Percentiles rank a stretch among this genome's conserved stretches.
Evolutionary conservation across 495 filamentous ascomycete genomes (phyloP).

Genomic region (Haplographium delicatum): DNA sequence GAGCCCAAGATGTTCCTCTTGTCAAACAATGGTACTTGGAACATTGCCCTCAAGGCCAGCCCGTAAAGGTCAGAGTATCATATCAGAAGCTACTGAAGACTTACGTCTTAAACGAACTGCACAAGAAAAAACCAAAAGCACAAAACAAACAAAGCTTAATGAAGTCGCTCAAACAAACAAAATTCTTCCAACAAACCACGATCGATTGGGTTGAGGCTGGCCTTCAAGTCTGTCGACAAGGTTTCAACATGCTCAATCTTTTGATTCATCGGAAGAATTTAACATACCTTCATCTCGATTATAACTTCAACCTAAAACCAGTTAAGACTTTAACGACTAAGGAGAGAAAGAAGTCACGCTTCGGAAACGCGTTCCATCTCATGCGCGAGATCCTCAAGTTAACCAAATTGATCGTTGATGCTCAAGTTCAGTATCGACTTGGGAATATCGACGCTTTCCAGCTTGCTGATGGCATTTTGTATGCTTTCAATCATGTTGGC

Average conservation of each 20-base stretch:
- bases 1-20: conserved; percentile 93
- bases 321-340: conserved; percentile 99
- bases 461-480: conserved; percentile 95
- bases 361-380: conserved; percentile 98
- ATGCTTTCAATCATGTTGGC: conserved; percentile 98
- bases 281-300: conserved; percentile 97
- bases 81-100: conserved; percentile 98
- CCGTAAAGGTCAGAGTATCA: conserved; percentile 97
- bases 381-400: conserved; percentile 98
- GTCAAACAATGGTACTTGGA: conserved; percentile 99
- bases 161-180: conserved; percentile 85
- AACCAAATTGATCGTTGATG: conserved; percentile 97
- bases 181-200: conserved; percentile 99
- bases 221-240: conserved; percentile 95
- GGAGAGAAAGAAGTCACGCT: conserved; percentile 98
- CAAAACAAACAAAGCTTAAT: conserved; percentile 92
- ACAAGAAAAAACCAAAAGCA: conserved; percentile 90
- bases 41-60: conserved; percentile 86
- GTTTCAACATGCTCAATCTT: conserved; percentile 99
- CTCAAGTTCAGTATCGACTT: conserved; percentile 95
- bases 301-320: conserved; percentile 99
- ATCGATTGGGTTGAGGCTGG: conserved; percentile 99
- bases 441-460: conserved; percentile 99
- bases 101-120: conserved; percentile 92
- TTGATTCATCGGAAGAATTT: conserved; percentile 98